A percentile compares a stretch with the other conserved stretches of the same genome.
Conservation (phyloP, 176 grass and related monocot genomes). For the Avena insularis region DNA sequence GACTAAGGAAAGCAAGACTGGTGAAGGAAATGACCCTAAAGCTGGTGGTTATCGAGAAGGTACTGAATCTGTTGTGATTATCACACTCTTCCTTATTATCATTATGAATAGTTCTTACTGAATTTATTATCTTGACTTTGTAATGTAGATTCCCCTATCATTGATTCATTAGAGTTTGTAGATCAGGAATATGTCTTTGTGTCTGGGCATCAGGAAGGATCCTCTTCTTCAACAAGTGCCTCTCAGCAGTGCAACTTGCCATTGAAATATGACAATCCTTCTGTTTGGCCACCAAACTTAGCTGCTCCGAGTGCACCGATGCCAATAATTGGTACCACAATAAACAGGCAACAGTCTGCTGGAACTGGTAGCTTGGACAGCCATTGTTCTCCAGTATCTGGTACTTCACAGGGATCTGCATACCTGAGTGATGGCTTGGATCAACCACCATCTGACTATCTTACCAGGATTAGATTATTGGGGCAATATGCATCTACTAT, state of each 20-base stretch:
- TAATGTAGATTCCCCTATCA: slow-evolving; percentile 72
- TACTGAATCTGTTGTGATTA: slow-evolving; percentile 46
- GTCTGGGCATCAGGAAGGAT: slow-evolving; percentile 65
- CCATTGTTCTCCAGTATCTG: slow-evolving; percentile 70
- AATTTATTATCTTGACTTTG: slow-evolving; percentile 58
- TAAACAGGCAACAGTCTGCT: slow-evolving; percentile 45
- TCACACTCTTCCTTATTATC: slow-evolving; percentile 35
- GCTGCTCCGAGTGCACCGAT: slow-evolving; percentile 78
- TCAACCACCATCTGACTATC: slow-evolving; percentile 71
- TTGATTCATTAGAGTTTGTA: slow-evolving; percentile 97
- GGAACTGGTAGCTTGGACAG: slow-evolving; percentile 78
- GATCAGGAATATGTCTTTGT: slow-evolving; percentile 98
- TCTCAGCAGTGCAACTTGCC: slow-evolving; percentile 52
- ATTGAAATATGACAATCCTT: slow-evolving; percentile 66
- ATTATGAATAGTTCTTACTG: slow-evolving; percentile 41
- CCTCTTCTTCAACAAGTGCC: slow-evolving; percentile 66
- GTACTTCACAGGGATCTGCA: slow-evolving; percentile 81
- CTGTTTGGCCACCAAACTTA: slow-evolving; percentile 63
- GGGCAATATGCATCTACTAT: slow-evolving; percentile 78
- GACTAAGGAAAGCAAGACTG: slow-evolving; percentile 56
- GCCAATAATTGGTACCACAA: slow-evolving; percentile 68
- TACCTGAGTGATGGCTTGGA: slow-evolving; percentile 80
- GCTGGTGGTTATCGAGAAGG: slow-evolving; percentile 59
- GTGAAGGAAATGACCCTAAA: slow-evolving; percentile 27
- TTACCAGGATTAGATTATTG: slow-evolving; percentile 76